Percentiles rank a stretch among this genome's conserved stretches.
Conservation (phyloP, 2,329 filamentous ascomycete species). For the Daldinia sp. region DNA sequence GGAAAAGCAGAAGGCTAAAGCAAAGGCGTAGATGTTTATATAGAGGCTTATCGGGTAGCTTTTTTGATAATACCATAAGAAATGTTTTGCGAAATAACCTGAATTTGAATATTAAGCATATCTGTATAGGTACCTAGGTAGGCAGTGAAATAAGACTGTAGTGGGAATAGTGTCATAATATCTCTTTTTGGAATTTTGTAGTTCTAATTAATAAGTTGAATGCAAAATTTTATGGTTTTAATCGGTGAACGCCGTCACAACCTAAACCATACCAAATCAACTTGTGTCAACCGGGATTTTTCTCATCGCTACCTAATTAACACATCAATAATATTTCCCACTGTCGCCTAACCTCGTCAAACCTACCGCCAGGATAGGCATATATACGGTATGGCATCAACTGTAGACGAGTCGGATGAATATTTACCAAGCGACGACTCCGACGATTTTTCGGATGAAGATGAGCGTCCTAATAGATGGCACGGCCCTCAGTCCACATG, state of each 20-base stretch:
- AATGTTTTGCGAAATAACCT: background rate
- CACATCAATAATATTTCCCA: background rate
- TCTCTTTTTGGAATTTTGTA: background rate
- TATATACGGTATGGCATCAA: constrained; percentile 32
- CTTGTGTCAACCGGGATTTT: background rate
- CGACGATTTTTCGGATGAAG: constrained; percentile 48
- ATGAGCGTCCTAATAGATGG: constrained; percentile 74
- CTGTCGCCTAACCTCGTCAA: background rate
- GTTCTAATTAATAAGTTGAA: background rate
- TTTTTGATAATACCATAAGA: constrained; percentile 35
- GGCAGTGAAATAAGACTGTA: background rate
- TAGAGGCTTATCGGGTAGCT: constrained; percentile 12
- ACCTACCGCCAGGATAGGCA: background rate
- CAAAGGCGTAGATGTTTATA: constrained; percentile 40
- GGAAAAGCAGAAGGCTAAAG: constrained; percentile 65
- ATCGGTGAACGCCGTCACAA: background rate
- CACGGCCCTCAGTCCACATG: constrained; percentile 73
- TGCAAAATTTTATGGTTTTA: background rate
- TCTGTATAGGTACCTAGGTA: too few relatives aligned
- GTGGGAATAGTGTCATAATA: constrained; percentile 15
- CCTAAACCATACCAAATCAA: constrained; percentile 9
- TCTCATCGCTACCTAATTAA: background rate
- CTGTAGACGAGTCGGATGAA: constrained; percentile 34
- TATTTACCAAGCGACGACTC: constrained; percentile 48
- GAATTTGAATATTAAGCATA: too few relatives aligned